phyloP scores from a whole-genome alignment of 441 rosid genomes.

The Isatis lusitanica region DNA sequence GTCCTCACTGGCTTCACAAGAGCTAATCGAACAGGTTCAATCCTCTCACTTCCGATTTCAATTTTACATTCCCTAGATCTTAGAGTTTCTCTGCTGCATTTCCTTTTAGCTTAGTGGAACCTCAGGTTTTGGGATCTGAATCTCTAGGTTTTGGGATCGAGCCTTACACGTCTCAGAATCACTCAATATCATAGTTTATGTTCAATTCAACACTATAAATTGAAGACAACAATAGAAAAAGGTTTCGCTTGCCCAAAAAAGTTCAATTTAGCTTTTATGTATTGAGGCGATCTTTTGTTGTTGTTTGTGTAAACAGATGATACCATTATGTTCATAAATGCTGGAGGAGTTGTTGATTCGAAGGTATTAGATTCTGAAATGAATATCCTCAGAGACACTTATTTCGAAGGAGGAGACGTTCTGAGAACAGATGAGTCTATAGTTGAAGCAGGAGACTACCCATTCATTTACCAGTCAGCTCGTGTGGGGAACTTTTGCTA shows the following conservation, averaged over 20 bases:
- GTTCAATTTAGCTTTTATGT: neutral
- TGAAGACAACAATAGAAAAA: no score
- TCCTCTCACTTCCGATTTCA: neutral
- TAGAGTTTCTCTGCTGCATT: neutral
- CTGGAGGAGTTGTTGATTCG: constrained; percentile 60
- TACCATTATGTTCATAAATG: constrained; percentile 67
- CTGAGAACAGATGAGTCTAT: constrained; percentile 67
- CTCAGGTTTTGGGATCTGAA: neutral
- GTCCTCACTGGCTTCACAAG: constrained; percentile 54
- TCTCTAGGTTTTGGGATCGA: neutral
- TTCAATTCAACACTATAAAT: no score
- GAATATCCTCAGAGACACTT: constrained; percentile 49
- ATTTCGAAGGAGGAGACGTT: constrained; percentile 72
- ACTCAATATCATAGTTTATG: neutral
- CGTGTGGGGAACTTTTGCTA: constrained; percentile 76
- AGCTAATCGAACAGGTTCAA: constrained; percentile 52
- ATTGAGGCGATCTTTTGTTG: neutral
- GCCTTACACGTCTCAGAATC: neutral
- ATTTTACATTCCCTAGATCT: neutral
- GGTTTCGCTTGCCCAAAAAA: no score
- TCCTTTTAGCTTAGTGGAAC: neutral
- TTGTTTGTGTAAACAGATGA: constrained; percentile 51
- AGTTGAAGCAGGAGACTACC: constrained; percentile 74
- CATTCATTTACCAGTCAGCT: constrained; percentile 70
- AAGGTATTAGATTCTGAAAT: constrained; percentile 44